These are phyloP conservation scores for Leptoxyphium fumago DNA, from an alignment of 2,329 filamentous ascomycete genomes.

Conservation along the genomic window DNA sequence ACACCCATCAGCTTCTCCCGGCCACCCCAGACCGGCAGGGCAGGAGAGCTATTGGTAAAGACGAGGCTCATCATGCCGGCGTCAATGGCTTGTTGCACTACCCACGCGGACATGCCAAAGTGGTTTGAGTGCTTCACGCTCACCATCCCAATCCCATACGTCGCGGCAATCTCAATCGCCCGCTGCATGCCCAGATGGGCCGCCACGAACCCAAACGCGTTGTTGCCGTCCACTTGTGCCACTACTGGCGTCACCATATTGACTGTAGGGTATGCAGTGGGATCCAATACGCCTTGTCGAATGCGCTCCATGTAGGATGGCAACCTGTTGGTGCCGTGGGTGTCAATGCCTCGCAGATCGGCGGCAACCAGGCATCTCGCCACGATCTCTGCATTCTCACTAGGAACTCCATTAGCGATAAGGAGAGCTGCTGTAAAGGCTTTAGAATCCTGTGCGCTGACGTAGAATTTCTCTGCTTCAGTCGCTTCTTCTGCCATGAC, in stretches of 20 bases:
- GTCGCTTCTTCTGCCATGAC: neutral
- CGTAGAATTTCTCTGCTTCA: constrained; percentile 1
- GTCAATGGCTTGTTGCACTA: constrained; percentile 64
- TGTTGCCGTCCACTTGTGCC: constrained; percentile 50
- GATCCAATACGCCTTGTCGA: constrained; percentile 52
- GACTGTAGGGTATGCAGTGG: constrained; percentile 43
- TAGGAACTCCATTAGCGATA: constrained; percentile 44
- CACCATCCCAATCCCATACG: constrained; percentile 60
- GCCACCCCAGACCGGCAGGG: constrained; percentile 57
- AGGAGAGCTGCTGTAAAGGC: constrained; percentile 42
- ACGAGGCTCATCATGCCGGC: constrained; percentile 48
- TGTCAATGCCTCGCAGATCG: constrained; percentile 66
- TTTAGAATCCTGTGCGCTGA: constrained; percentile 18
- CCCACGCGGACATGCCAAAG: constrained; percentile 71
- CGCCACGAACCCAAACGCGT: constrained; percentile 62
- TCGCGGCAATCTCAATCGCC: constrained; percentile 50
- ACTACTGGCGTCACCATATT: constrained; percentile 54
- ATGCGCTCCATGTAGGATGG: constrained; percentile 65
- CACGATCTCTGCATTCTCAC: constrained; percentile 44
- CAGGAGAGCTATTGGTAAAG: constrained; percentile 50
- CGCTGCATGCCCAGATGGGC: constrained; percentile 50
- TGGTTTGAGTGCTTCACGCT: constrained; percentile 65
- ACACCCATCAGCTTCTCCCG: constrained; percentile 56
- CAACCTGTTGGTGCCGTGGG: constrained; percentile 63
- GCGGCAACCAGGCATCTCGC: constrained; percentile 57